Conservation (phyloP, 352 stramenopile species). For the Phytophthora vignae region DNA sequence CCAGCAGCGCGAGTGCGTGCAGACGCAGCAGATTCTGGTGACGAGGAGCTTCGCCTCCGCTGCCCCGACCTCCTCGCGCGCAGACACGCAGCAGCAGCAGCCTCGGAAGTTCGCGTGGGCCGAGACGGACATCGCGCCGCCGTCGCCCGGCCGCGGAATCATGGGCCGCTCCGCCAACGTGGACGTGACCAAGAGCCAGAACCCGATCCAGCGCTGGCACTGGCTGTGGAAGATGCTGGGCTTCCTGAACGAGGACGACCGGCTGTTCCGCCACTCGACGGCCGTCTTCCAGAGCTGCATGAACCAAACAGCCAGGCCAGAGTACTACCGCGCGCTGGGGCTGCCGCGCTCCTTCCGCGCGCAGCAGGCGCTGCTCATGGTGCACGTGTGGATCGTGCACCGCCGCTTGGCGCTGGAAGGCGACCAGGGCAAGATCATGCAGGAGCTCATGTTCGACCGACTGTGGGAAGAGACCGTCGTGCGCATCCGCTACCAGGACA, state of each 20-base stretch:
- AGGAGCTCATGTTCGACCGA: slow-evolving; percentile 97
- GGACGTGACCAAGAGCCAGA: slow-evolving; percentile 74
- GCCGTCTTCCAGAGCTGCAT: slow-evolving; percentile 87
- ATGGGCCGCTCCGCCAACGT: slow-evolving; percentile 84
- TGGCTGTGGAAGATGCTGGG: slow-evolving; percentile 87
- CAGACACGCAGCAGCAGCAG: neutral
- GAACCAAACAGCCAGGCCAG: slow-evolving; percentile 76
- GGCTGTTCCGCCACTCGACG: slow-evolving; percentile 74
- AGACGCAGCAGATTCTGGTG: slow-evolving; percentile 7
- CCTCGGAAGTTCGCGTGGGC: slow-evolving; percentile 70
- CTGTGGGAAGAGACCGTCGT: slow-evolving; percentile 96
- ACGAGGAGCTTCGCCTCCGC: slow-evolving; percentile 21
- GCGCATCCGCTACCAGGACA: slow-evolving; percentile 93
- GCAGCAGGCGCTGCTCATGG: slow-evolving; percentile 94
- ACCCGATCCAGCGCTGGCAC: slow-evolving; percentile 74
- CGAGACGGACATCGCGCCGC: slow-evolving; percentile 82
- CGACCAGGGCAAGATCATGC: slow-evolving; percentile 82
- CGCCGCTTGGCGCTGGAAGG: slow-evolving; percentile 90
- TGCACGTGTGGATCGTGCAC: slow-evolving; percentile 97
- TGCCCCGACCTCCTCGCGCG: neutral
- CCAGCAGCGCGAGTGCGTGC: neutral
- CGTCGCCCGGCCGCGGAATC: slow-evolving; percentile 74
- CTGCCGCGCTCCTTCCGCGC: slow-evolving; percentile 89
- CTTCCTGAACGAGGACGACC: slow-evolving; percentile 90
- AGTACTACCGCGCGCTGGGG: slow-evolving; percentile 77